Evolutionary conservation across 2,329 filamentous ascomycete species (phyloP).

Genomic region (Trichoderma atrobrunneum): DNA sequence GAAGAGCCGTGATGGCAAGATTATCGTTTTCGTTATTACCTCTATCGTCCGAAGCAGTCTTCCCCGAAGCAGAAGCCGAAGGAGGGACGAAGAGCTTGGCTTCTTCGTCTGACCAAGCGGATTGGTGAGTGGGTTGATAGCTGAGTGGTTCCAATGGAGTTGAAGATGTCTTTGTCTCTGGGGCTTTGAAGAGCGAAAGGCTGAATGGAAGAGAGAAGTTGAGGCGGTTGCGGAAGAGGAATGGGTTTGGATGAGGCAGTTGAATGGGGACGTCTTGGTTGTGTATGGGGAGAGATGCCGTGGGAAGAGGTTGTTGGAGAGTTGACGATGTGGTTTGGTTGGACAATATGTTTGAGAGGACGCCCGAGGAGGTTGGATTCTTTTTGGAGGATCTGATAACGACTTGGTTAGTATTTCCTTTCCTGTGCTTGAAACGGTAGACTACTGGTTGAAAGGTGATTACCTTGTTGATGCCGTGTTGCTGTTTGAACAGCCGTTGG

Average conservation of each 20-base stretch:
- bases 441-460: background rate
- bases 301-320: background rate
- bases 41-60: background rate
- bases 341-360: slow-evolving; percentile 3
- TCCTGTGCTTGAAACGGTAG: background rate
- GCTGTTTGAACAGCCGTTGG: slow-evolving; percentile 1
- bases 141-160: slow-evolving; percentile 22
- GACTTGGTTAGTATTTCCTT: background rate
- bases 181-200: slow-evolving; percentile 22
- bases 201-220: slow-evolving; percentile 28
- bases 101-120: slow-evolving; percentile 9
- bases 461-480: slow-evolving; percentile 12
- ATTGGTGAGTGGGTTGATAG: background rate
- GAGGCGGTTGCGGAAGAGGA: slow-evolving; percentile 35
- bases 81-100: background rate
- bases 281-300: background rate
- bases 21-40: background rate
- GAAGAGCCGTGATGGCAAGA: background rate
- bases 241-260: slow-evolving; percentile 31
- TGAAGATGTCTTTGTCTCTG: slow-evolving; percentile 18
- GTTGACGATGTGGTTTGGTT: background rate
- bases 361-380: slow-evolving; percentile 15
- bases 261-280: slow-evolving; percentile 15
- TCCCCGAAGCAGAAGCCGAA: background rate
- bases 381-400: background rate